A percentile compares a stretch with the other conserved stretches of the same genome.
Evolutionary conservation across 2,329 filamentous ascomycete genomes (phyloP).

Genomic region (Talaromyces piceae): DNA sequence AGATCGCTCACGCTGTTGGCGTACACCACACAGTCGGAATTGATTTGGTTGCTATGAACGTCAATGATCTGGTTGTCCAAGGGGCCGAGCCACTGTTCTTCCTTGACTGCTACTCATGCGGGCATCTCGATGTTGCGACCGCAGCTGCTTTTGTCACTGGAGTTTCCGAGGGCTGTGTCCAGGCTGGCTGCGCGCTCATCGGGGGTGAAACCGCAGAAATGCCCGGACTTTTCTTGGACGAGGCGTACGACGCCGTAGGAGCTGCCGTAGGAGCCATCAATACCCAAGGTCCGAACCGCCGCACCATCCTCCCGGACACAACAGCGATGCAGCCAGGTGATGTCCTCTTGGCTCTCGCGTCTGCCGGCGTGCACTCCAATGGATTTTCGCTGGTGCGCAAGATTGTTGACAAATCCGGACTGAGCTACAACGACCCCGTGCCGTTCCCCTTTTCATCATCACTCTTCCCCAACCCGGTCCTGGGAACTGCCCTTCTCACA

Average conservation of each 20-base stretch:
- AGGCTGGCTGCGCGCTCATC: constrained; percentile 82
- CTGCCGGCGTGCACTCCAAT: constrained; percentile 87
- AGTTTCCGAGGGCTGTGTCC: constrained; percentile 77
- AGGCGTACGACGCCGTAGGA: constrained; percentile 89
- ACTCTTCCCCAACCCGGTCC: constrained; percentile 56
- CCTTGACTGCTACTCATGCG: constrained; percentile 96
- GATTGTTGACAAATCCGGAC: constrained; percentile 66
- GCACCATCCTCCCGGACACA: constrained; percentile 65
- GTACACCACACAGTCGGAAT: constrained; percentile 94
- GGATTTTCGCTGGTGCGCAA: constrained; percentile 94
- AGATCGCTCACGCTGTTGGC: constrained; percentile 82
- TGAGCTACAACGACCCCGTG: constrained; percentile 63
- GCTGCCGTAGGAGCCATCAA: constrained; percentile 78
- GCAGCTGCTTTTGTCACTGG: constrained; percentile 85
- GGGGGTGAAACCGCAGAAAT: constrained; percentile 98
- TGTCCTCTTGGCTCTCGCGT: constrained; percentile 75
- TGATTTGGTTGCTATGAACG: constrained; percentile 97
- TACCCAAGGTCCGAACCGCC: constrained; percentile 43
- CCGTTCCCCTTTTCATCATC: constrained; percentile 58
- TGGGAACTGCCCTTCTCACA: constrained; percentile 74
- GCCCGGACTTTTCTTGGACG: constrained; percentile 84
- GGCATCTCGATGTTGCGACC: constrained; percentile 68
- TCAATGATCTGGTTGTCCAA: constrained; percentile 95
- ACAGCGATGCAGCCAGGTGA: constrained; percentile 74
- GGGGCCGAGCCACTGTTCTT: constrained; percentile 93